Base-by-base conservation (phyloP, 1,284 basidiomycete genomes). In the Gymnopus androsaceus region DNA sequence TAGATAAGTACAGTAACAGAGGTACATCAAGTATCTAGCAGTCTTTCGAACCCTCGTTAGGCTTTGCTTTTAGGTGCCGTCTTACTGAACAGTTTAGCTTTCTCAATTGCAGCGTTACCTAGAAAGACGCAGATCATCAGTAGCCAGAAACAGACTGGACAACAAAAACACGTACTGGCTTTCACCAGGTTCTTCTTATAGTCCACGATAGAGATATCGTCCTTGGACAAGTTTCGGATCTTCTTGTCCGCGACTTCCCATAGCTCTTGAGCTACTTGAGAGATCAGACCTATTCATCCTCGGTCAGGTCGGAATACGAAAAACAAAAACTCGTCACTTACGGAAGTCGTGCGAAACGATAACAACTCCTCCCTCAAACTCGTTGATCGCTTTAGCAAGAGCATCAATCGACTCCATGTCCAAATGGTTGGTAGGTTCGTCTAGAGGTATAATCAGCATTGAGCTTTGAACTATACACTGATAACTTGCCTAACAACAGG, bases 331-430 rank as follows among this genome's bases (percentile, higher is more conserved):
- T 62, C 66, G 90, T 48, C 56, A 79, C 86, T 63, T 66, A 91
- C 93, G 89, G 89, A 97, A 97, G 74, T 97, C 94, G 80, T 97
- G 95, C 45, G 94, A 96, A 61, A 97, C 94, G 67, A 97, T 96
- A 60, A 97, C 96, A 50, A 98, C 97, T 70, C 96, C 96, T 59
- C 97, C 96, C 69, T 94, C 90, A 71, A 95, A 99, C 69, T 92
- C 92, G 76, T 97, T 97, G 80, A 99, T 98, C 50, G 96, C 95
- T 30, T 75, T 72, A 4, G 95, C 96, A 42, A 99, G 83, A 3
- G 97, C 95, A 71, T 98, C 95, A 71, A 98, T 98, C 17, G 94
- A 96, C 57, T 82, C 85, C 91, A 95, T 95, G 70, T 96, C 94
- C 80, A 94, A 82, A 72, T 96, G 94, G 72, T 95, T 96, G 31